Evolutionary conservation across 2,329 filamentous ascomycete genomes (phyloP), one percentile per base, ranked within the genome.

Genomic region (Beauveria sp.): DNA sequence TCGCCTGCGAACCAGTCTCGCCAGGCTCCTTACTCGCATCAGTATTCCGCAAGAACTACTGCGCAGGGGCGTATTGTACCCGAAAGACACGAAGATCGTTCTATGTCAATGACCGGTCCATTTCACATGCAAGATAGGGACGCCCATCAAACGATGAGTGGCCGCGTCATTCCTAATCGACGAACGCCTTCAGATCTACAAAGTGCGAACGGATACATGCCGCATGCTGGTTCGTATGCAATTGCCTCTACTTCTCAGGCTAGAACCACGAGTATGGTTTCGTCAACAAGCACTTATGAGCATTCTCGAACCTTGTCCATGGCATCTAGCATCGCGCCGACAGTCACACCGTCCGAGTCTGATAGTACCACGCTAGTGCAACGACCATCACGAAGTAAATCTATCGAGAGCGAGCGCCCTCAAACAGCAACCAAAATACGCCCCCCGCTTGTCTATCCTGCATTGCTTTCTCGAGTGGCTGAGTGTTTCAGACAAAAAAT

Each of bases 401-500:
- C 80, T 67, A 74, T 80, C 64, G 77, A 84, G 66, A 72, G 81
- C 70, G 81, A 84, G 64, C 79, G 81, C 28, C 82, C 81, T n/a
- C 79, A 75, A 62, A 87, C 77, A 67, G 83, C 76, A 66, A 73
- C 69, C 54, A 88, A 77, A 80, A 90, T 75, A 77, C 86, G 78
- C 68, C 86, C 92, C 4, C 93, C 93, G 3, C 81, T 98, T 22
- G 93, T 98, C 1, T 98, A 99, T 71, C 95, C 95, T 26, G 95
- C 95, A 42, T 78, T 98, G 52, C 79, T 99, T 22, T 98, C 95
- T n/a, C 86, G 90, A 59, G 95, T 99, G 5, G 93, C 90, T 47
- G 90, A 96, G 69, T 92, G 91, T 60, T 98, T 99, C 75, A 87
- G 91, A 58, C 91, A 96, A 68, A 88, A 93, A 73, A 92, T 99